These are phyloP conservation scores for Ephemerocybe angulata DNA, from an alignment of 768 basidiomycete genomes.

Conservation along the genomic window DNA sequence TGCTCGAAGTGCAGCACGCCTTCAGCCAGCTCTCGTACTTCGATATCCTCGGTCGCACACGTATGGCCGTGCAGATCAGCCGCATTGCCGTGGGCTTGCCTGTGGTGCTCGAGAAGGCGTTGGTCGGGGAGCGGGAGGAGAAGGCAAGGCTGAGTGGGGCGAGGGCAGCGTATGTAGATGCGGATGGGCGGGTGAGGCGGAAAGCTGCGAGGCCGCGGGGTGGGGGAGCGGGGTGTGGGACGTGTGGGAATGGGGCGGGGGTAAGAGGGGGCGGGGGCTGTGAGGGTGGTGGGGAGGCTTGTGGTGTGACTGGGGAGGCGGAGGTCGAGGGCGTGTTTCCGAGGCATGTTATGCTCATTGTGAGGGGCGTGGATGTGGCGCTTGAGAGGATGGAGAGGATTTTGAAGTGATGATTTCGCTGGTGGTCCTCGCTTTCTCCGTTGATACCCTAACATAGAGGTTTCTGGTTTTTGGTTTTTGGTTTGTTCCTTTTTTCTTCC, in stretches of 20 bases:
- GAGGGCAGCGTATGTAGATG: not conserved
- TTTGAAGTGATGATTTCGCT: slow-evolving; percentile 29
- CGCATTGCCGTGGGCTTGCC: slow-evolving; percentile 75
- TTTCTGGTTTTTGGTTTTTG: not conserved
- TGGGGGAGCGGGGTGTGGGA: slow-evolving; percentile 63
- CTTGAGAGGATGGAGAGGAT: slow-evolving; percentile 66
- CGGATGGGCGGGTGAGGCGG: not conserved
- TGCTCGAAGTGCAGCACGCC: slow-evolving; percentile 78
- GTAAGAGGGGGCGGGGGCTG: not conserved
- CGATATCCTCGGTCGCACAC: slow-evolving; percentile 70
- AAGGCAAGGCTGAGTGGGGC: slow-evolving; percentile 1
- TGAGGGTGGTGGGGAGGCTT: not conserved
- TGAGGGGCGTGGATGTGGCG: slow-evolving; percentile 57
- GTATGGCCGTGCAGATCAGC: slow-evolving; percentile 72
- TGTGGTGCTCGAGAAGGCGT: slow-evolving; percentile 66
- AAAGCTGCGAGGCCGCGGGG: slow-evolving; percentile 20
- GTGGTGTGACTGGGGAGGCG: slow-evolving; percentile 10
- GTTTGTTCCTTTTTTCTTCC: not conserved
- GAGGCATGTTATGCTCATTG: slow-evolving; percentile 52
- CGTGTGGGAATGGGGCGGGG: slow-evolving; percentile 35
- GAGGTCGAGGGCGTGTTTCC: slow-evolving; percentile 43
- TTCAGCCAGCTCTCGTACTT: slow-evolving; percentile 75
- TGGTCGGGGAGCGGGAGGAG: slow-evolving; percentile 44
- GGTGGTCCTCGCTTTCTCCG: not conserved
- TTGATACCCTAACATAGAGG: not conserved